These are phyloP conservation scores for Microdochium trichocladiopsis DNA, from an alignment of 2,329 filamentous ascomycete genomes.

Conservation along the genomic window DNA sequence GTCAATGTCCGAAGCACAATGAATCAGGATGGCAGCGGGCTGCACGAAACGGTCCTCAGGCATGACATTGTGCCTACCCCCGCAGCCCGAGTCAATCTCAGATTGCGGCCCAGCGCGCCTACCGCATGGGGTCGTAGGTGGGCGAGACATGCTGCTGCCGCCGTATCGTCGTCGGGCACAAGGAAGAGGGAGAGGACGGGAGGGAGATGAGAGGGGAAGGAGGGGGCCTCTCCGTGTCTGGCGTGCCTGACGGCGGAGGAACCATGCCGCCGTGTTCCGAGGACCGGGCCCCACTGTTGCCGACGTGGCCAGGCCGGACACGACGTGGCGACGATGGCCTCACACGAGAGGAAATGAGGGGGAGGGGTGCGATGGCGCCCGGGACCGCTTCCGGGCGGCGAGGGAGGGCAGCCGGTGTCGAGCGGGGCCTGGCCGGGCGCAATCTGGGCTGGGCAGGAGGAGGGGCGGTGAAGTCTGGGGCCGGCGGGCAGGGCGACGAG, in stretches of 20 bases:
- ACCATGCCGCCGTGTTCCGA: not conserved
- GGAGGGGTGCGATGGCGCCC: not conserved
- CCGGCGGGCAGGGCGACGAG: not conserved
- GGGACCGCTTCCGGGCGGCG: not conserved
- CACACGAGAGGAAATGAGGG: not conserved
- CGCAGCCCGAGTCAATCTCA: not conserved
- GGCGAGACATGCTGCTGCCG: not conserved
- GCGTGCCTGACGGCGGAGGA: not conserved
- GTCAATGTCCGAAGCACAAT: no score
- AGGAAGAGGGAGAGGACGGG: not conserved
- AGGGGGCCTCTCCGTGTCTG: not conserved
- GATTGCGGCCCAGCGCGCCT: not conserved
- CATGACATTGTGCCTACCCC: not conserved
- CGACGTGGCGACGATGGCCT: not conserved
- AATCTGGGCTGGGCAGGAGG: not conserved
- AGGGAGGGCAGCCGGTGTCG: not conserved
- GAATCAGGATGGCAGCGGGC: not conserved
- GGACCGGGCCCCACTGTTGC: not conserved
- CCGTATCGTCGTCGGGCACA: not conserved
- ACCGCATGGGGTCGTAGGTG: not conserved
- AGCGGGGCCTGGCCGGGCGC: not conserved
- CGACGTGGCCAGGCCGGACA: not conserved
- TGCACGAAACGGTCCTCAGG: not conserved
- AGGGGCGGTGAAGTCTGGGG: not conserved
- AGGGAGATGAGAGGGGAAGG: not conserved